A percentile compares a stretch with the other conserved stretches of the same genome.
These are phyloP conservation scores for Neurospora sp. DNA, from an alignment of 495 filamentous ascomycete genomes.

Conservation along the genomic window DNA sequence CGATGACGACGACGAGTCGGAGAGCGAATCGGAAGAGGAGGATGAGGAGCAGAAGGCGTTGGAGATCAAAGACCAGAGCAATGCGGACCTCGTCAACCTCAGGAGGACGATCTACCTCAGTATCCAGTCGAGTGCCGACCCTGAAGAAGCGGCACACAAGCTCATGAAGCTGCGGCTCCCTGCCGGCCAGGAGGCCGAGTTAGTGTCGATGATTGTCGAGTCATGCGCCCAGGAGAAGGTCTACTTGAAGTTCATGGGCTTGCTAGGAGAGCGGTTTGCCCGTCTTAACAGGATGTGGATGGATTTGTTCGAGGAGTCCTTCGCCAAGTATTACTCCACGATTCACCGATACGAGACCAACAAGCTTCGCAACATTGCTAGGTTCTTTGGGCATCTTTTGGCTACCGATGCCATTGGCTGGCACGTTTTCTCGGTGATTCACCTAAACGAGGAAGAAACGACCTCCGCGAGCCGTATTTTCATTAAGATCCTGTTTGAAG, in stretches of 20 bases:
- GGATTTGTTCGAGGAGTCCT: slow-evolving; percentile 79
- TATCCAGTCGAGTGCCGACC: slow-evolving; percentile 89
- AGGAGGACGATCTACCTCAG: slow-evolving; percentile 92
- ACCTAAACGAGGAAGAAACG: slow-evolving; percentile 93
- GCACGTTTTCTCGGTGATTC: slow-evolving; percentile 76
- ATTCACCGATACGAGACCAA: slow-evolving; percentile 97
- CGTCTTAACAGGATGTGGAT: slow-evolving; percentile 93
- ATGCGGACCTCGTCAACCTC: slow-evolving; percentile 88
- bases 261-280: slow-evolving; percentile 89
- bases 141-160: slow-evolving; percentile 94
- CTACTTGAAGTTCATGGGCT: slow-evolving; percentile 91
- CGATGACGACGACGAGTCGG: slow-evolving; percentile 59
- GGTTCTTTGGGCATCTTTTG: slow-evolving; percentile 89
- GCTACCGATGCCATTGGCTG: slow-evolving; percentile 81
- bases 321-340: slow-evolving; percentile 90
- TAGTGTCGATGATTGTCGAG: slow-evolving; percentile 94
- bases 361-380: slow-evolving; percentile 81
- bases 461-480: slow-evolving; percentile 93
- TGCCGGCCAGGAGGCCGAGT: slow-evolving; percentile 74
- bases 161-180: slow-evolving; percentile 86
- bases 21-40: slow-evolving; percentile 71
- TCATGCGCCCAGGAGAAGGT: slow-evolving; percentile 91
- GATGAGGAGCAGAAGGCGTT: slow-evolving; percentile 56
- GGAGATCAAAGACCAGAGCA: slow-evolving; percentile 97
- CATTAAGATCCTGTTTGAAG: slow-evolving; percentile 94